phyloP scores from a whole-genome alignment of 1,139 yeast genomes.

The Geotrichum phurueaensis region DNA sequence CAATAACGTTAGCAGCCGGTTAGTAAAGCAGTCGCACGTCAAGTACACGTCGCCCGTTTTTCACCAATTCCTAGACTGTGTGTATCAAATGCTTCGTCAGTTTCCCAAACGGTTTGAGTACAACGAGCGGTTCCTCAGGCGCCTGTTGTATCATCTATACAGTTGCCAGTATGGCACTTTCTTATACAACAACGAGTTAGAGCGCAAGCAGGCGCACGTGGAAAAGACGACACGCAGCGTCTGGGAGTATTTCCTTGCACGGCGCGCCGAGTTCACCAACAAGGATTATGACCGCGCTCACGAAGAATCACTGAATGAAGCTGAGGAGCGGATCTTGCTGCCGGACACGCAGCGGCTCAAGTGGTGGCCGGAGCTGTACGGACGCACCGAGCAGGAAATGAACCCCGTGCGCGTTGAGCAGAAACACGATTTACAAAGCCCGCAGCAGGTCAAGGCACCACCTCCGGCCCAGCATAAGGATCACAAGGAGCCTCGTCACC shows the following conservation, averaged over 20 bases:
- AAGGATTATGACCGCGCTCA: slow-evolving; percentile 15
- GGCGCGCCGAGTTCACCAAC: slow-evolving; percentile 64
- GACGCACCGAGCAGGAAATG: slow-evolving; percentile 76
- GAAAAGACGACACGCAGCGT: slow-evolving; percentile 60
- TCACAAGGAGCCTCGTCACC: background rate
- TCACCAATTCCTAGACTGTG: slow-evolving; percentile 88
- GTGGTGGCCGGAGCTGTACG: slow-evolving; percentile 88
- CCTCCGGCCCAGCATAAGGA: background rate
- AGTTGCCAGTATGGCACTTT: slow-evolving; percentile 96
- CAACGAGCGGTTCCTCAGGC: slow-evolving; percentile 77
- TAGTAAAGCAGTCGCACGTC: slow-evolving; percentile 34
- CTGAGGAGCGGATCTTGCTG: slow-evolving; percentile 46
- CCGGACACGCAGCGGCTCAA: slow-evolving; percentile 63
- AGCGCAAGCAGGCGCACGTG: slow-evolving; percentile 43
- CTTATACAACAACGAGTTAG: slow-evolving; percentile 67
- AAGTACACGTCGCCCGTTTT: slow-evolving; percentile 80
- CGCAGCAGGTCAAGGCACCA: background rate
- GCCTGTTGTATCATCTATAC: slow-evolving; percentile 79
- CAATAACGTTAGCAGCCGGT: slow-evolving; percentile 33
- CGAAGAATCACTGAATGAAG: slow-evolving; percentile 21
- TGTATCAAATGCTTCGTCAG: slow-evolving; percentile 70
- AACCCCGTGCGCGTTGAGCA: slow-evolving; percentile 34
- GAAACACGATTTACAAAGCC: background rate
- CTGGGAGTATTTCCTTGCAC: slow-evolving; percentile 88
- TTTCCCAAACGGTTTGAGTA: slow-evolving; percentile 73